Evolutionary conservation across 306 rosid species (phyloP).

Genomic region (Parietaria judaica): DNA sequence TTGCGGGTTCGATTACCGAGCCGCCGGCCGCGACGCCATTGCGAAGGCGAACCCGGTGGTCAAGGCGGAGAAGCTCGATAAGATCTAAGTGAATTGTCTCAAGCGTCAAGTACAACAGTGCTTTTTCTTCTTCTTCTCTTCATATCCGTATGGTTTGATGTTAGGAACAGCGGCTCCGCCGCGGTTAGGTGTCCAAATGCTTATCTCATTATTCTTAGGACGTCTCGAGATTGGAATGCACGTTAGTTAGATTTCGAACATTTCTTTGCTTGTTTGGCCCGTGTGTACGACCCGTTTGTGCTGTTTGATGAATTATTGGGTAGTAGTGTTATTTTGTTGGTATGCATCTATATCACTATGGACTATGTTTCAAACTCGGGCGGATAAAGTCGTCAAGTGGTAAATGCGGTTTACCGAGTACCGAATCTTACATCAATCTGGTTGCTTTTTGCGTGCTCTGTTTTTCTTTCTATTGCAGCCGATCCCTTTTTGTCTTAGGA

Average conservation of each 20-base stretch:
- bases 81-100: slow-evolving; percentile 38
- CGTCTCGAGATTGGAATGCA: slow-evolving; percentile 30
- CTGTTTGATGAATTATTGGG: slow-evolving; percentile 41
- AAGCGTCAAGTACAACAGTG: slow-evolving; percentile 22
- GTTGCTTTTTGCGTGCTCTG: too few relatives aligned
- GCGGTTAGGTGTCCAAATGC: slow-evolving; percentile 35
- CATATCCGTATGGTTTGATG: slow-evolving; percentile 29
- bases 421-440: too few relatives aligned
- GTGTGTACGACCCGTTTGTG: slow-evolving; percentile 43
- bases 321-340: slow-evolving; percentile 35
- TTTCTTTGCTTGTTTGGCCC: slow-evolving; percentile 29
- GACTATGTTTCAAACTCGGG: too few relatives aligned
- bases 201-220: slow-evolving; percentile 27
- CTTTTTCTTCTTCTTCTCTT: slow-evolving; percentile 11
- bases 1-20: slow-evolving; percentile 51
- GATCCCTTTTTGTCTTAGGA: too few relatives aligned
- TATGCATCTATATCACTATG: slow-evolving; percentile 23
- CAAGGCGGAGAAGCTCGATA: slow-evolving; percentile 75
- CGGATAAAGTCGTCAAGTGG: too few relatives aligned
- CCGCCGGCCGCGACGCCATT: slow-evolving; percentile 53
- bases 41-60: slow-evolving; percentile 73
- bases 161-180: slow-evolving; percentile 28
- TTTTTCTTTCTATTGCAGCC: too few relatives aligned
- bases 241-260: slow-evolving; percentile 26
- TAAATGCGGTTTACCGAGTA: too few relatives aligned